A percentile compares a stretch with the other conserved stretches of the same genome.
phyloP scores from a whole-genome alignment of 2,329 filamentous ascomycete species.

The Claviceps sp. region DNA sequence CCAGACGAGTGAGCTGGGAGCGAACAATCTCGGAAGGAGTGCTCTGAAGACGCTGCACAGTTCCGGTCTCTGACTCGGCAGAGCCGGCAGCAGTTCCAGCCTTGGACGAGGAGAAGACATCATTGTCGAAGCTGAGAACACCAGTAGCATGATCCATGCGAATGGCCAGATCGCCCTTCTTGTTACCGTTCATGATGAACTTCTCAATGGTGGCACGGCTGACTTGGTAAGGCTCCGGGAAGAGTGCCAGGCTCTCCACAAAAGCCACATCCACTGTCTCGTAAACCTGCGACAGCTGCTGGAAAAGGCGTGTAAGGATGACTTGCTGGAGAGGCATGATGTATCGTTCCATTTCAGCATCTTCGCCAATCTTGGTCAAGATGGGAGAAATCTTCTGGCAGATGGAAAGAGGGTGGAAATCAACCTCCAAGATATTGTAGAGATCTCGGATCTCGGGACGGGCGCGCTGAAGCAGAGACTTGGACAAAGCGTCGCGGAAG shows the following conservation, averaged over 20 bases:
- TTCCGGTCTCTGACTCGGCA: slow-evolving; percentile 69
- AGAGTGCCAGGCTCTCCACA: slow-evolving; percentile 84
- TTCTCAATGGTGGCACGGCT: slow-evolving; percentile 87
- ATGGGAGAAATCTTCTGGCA: slow-evolving; percentile 99
- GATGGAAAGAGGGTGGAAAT: slow-evolving; percentile 97
- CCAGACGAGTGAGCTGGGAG: slow-evolving; percentile 81
- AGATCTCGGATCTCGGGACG: slow-evolving; percentile 91
- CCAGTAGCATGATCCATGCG: slow-evolving; percentile 92
- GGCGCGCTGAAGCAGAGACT: slow-evolving; percentile 84
- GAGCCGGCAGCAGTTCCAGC: slow-evolving; percentile 75
- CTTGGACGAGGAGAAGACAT: slow-evolving; percentile 96
- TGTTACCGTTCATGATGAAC: slow-evolving; percentile 99
- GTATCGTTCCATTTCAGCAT: slow-evolving; percentile 95
- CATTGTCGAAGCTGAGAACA: slow-evolving; percentile 91
- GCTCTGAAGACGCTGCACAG: slow-evolving; percentile 90
- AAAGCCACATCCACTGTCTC: slow-evolving; percentile 93
- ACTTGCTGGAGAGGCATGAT: slow-evolving; percentile 93
- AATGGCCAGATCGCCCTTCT: slow-evolving; percentile 96
- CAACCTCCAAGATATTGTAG: slow-evolving; percentile 97
- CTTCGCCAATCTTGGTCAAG: slow-evolving; percentile 79
- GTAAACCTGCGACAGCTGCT: slow-evolving; percentile 97
- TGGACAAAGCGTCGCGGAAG: slow-evolving; percentile 92
- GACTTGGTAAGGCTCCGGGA: slow-evolving; percentile 94
- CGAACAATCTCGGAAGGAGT: slow-evolving; percentile 96
- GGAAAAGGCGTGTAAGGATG: slow-evolving; percentile 94